Conservation (phyloP, 306 rosid genomes). For the Casuarina equisetifolia region DNA sequence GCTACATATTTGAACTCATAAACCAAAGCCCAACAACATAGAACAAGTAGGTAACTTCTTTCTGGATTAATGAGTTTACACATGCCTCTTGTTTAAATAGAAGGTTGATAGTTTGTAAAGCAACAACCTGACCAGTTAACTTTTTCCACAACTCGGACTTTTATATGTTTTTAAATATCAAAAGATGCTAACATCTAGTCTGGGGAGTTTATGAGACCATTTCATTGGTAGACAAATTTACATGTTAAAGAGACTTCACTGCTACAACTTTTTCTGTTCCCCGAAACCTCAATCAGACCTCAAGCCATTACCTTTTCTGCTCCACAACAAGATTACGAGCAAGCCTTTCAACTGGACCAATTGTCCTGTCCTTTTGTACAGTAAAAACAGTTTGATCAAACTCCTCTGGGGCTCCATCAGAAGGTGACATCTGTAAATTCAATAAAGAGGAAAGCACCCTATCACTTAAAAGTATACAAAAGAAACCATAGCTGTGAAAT, state of each 20-base stretch:
- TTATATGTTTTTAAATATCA: neutral
- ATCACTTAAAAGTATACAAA: conserved; percentile 13
- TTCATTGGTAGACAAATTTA: neutral
- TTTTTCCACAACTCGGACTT: neutral
- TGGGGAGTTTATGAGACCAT: neutral
- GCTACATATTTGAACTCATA: neutral
- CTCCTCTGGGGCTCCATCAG: conserved; percentile 85
- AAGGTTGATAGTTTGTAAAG: neutral
- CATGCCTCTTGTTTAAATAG: neutral
- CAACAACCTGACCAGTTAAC: neutral
- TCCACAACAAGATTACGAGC: conserved; percentile 67
- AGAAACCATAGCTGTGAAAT: conserved; percentile 4
- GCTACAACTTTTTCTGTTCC: neutral
- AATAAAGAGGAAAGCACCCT: conserved; percentile 26
- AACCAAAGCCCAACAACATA: neutral
- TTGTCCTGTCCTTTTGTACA: conserved; percentile 45
- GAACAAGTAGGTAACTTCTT: neutral
- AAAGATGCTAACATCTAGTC: conserved; percentile 2
- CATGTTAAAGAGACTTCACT: neutral
- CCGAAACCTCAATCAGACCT: conserved; percentile 9
- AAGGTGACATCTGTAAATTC: conserved; percentile 67
- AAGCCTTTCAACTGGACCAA: conserved; percentile 65
- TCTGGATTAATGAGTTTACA: neutral
- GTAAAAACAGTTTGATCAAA: conserved; percentile 89
- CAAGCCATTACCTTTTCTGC: conserved; percentile 71